Base-by-base conservation (phyloP, 2,329 filamentous ascomycete genomes). In the Pezicula neosporulosa region DNA sequence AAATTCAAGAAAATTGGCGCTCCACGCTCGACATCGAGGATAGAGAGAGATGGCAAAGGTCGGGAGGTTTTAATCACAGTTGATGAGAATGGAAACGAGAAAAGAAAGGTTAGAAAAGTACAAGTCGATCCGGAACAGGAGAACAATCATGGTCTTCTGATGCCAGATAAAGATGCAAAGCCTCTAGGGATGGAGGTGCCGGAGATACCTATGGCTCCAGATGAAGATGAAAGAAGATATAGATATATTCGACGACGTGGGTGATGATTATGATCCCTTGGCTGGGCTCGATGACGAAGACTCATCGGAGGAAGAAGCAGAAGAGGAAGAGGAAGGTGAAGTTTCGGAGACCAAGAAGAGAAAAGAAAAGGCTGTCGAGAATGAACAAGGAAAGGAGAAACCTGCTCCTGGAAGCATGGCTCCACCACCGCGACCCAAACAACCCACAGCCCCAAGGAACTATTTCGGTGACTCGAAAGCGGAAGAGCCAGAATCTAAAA, bases 161-260 rank as follows among this genome's bases (percentile, higher is more conserved):
- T 77, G 68, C 78, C 78, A 3, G 77, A 81, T 54, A 79, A 81
- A 54, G 71, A 78, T 53, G 75, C 72, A 19, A 77, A 78, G 56
- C 81, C 82, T 0, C 69, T 86, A 1, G 84, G 83, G 0, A 86
- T 86, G 82, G 81, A 85, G 51, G 79, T 86, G 7, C 82, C 84
- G 2, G 81, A 85, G 47, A 72, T 77, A 36, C 68, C 75, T 42
- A 72, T 74, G 35, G 68, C 69, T 6, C 66, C 69, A 51, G 67
- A 76, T 9, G 71, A 79, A 56, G 75, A 81, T 18, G 73, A 81
- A 81, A 36, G 74, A 81, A 51, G 76, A 87, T 48, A 66, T 82
- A 21, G 75, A 86, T 59, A 88, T 88, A 7, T 88, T 88, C 56
- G 83, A 82, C 37, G 82, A 80, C 48, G 82, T 74, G 0, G 84